These are phyloP conservation scores for Magnolia changhungtana DNA, from an alignment of 164 flowering plant genomes.

Conservation along the genomic window DNA sequence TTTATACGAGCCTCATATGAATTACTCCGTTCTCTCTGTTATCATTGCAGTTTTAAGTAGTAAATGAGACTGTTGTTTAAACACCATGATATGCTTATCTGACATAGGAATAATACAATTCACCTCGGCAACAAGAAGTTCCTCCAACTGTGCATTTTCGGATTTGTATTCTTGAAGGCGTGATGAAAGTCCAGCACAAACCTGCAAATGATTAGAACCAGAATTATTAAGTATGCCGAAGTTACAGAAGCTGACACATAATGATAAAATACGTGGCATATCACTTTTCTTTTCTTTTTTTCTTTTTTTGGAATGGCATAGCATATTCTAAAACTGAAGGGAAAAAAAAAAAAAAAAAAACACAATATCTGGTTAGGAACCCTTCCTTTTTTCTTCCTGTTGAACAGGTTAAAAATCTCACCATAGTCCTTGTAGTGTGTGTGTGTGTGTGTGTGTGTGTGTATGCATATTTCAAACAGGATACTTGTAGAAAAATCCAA, in stretches of 20 bases:
- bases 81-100: neutral
- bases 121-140: conserved; percentile 92
- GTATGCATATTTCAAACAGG: too few relatives aligned
- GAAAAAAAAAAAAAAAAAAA: too few relatives aligned
- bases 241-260: neutral
- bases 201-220: conserved; percentile 36
- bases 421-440: too few relatives aligned
- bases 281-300: too few relatives aligned
- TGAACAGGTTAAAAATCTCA: too few relatives aligned
- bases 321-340: too few relatives aligned
- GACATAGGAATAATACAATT: conserved; percentile 3
- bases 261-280: too few relatives aligned
- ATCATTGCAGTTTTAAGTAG: conserved; percentile 5
- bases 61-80: conserved; percentile 2
- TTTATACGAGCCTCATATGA: conserved; percentile 70
- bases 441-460: too few relatives aligned
- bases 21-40: conserved; percentile 78
- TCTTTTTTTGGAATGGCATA: too few relatives aligned
- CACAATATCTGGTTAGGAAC: too few relatives aligned
- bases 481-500: too few relatives aligned
- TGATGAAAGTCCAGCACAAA: conserved; percentile 95
- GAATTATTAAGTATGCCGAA: neutral
- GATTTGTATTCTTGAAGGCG: conserved; percentile 98
- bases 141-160: conserved; percentile 97
- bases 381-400: too few relatives aligned